Evolutionary conservation across 371 early-diverging fungal genomes (phyloP).

Genomic region (Haplosporangium sp.): DNA sequence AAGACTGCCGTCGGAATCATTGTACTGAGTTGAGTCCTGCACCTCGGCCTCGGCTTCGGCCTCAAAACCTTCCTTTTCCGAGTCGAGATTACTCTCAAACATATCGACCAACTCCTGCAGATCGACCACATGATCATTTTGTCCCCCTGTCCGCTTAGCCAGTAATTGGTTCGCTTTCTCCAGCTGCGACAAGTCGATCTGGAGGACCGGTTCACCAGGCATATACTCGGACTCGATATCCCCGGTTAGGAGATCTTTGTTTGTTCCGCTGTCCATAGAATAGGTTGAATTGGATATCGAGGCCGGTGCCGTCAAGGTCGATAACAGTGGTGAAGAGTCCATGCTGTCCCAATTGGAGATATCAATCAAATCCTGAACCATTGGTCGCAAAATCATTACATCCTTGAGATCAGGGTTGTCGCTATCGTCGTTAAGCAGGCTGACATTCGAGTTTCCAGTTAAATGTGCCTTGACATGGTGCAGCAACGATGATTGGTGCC

Average conservation of each 20-base stretch:
- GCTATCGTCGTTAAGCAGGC: slow-evolving; percentile 17
- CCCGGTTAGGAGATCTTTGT: not conserved
- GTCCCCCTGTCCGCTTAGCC: not conserved
- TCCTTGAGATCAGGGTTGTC: slow-evolving; percentile 1
- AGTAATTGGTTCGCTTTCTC: slow-evolving; percentile 2
- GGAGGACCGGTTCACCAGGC: not conserved
- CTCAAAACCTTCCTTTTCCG: too few species aligned
- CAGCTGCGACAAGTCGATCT: slow-evolving; percentile 12
- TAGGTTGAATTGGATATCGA: not conserved
- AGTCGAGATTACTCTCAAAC: not conserved
- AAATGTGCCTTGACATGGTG: slow-evolving; percentile 1
- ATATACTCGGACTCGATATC: slow-evolving; percentile 1
- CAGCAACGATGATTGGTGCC: not conserved
- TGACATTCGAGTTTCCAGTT: slow-evolving; percentile 6
- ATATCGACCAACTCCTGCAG: too few species aligned
- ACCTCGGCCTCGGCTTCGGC: not conserved
- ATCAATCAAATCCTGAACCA: slow-evolving; percentile 2
- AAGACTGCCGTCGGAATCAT: not conserved
- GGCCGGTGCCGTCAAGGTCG: not conserved
- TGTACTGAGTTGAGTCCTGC: too few species aligned
- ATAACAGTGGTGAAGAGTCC: not conserved
- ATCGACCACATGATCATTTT: too few species aligned
- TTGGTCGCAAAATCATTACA: slow-evolving; percentile 6
- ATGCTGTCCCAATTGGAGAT: slow-evolving; percentile 5
- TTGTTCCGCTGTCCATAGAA: not conserved